Percentiles rank a stretch among this genome's conserved stretches.
phyloP scores from a whole-genome alignment of 805 yeast species.

The Ogataea philodendri region DNA sequence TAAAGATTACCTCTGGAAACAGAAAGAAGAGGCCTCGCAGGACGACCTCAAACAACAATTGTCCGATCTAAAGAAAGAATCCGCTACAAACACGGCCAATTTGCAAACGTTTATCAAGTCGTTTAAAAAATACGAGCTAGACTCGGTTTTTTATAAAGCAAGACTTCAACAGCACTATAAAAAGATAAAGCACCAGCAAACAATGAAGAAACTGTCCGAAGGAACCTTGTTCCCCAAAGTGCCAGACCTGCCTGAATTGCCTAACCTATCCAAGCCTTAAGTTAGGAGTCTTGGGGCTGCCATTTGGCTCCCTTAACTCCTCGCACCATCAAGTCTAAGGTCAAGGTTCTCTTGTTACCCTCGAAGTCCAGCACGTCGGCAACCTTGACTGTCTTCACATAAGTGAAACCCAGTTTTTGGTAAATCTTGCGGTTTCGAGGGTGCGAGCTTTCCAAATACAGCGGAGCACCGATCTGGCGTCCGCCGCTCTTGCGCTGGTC shows the following conservation, averaged over 20 bases:
- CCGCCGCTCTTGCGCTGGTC: conserved; percentile 32
- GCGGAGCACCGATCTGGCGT: conserved; percentile 33
- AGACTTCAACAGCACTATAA: conserved; percentile 40
- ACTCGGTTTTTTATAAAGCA: conserved; percentile 40
- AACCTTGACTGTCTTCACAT: conserved; percentile 35
- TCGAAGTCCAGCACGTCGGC: conserved; percentile 32
- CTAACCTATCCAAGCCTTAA: conserved; percentile 3
- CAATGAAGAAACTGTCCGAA: conserved; percentile 33
- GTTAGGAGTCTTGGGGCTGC: conserved; percentile 22
- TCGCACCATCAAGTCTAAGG: conserved; percentile 40
- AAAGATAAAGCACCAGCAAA: conserved; percentile 32
- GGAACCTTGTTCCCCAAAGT: conserved; percentile 45
- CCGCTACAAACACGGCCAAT: conserved; percentile 1
- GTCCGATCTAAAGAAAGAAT: conserved; percentile 2
- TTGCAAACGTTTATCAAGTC: conserved; percentile 26
- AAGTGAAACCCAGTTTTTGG: conserved; percentile 51
- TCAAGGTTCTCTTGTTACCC: conserved; percentile 28
- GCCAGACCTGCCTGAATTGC: conserved; percentile 23
- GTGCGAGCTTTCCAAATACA: conserved; percentile 58
- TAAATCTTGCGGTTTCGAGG: conserved; percentile 52
- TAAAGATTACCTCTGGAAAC: conserved; percentile 27
- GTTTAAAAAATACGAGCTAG: conserved; percentile 41
- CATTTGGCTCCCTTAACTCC: conserved; percentile 38
- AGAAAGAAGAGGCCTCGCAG: conserved; percentile 15
- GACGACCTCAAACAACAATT: conserved; percentile 3